Evolutionary conservation across 768 basidiomycete species (phyloP).

Genomic region (Auriscalpium vulgare): DNA sequence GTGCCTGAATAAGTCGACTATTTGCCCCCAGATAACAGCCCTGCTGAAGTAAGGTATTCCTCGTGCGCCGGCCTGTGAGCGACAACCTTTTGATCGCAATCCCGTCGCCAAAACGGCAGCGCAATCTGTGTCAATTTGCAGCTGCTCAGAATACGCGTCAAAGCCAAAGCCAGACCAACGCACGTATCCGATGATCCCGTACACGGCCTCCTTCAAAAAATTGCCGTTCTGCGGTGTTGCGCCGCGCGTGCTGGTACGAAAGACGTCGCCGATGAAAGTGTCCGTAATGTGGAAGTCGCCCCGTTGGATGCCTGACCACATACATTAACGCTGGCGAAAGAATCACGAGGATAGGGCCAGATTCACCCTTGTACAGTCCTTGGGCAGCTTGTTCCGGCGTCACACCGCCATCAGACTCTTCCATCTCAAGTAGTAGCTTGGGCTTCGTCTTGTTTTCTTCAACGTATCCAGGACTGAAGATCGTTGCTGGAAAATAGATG

Average conservation of each 20-base stretch:
- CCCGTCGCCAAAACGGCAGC: constrained; percentile 31
- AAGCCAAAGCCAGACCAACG: constrained; percentile 11
- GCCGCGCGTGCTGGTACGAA: constrained; percentile 62
- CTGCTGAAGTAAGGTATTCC: constrained; percentile 23
- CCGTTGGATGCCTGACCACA: constrained; percentile 48
- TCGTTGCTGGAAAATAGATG: constrained; percentile 77
- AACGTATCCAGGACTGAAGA: constrained; percentile 68
- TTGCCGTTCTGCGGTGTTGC: constrained; percentile 47
- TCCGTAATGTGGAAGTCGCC: constrained; percentile 70
- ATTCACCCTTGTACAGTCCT: constrained; percentile 49
- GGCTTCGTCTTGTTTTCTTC: constrained; percentile 77
- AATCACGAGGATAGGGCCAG: background rate
- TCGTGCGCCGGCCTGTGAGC: constrained; percentile 29
- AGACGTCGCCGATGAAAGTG: constrained; percentile 58
- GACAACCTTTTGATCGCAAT: constrained; percentile 28
- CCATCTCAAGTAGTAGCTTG: constrained; percentile 63
- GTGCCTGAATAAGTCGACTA: no score
- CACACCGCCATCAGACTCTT: constrained; percentile 58
- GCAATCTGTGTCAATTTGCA: constrained; percentile 24
- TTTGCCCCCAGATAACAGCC: background rate
- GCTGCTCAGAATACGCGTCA: background rate
- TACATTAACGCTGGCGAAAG: background rate
- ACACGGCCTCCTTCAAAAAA: constrained; percentile 40
- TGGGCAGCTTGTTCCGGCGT: constrained; percentile 58
- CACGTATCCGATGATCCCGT: constrained; percentile 35